Conservation (phyloP, 2,329 filamentous ascomycete species). For the Aureobasidium melanogenum region DNA sequence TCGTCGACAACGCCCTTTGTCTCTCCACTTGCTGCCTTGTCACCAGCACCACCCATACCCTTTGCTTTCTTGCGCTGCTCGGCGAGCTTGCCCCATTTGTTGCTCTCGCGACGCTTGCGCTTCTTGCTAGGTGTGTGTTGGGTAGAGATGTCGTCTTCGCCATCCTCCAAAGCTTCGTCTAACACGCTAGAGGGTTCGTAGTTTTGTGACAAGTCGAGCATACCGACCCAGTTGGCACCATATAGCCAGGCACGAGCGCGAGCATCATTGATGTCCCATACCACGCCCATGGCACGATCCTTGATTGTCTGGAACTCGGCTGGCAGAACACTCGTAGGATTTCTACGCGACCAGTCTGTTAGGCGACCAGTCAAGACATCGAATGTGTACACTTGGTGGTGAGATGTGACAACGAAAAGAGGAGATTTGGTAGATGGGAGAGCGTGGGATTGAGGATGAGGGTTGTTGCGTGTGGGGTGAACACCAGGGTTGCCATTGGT, state of each 20-base stretch:
- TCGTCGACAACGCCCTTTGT: slow-evolving; percentile 24
- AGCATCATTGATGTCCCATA: slow-evolving; percentile 60
- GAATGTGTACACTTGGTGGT: slow-evolving; percentile 66
- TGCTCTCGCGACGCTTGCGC: slow-evolving; percentile 29
- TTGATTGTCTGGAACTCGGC: slow-evolving; percentile 63
- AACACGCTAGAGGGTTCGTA: slow-evolving; percentile 32
- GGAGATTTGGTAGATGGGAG: slow-evolving; percentile 44
- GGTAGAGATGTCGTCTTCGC: slow-evolving; percentile 9
- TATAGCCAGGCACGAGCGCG: slow-evolving; percentile 76
- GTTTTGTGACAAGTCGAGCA: slow-evolving; percentile 77
- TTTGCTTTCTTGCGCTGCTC: slow-evolving; percentile 33
- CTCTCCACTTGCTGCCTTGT: slow-evolving; percentile 33
- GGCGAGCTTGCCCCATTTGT: slow-evolving; percentile 16
- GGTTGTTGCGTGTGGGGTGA: slow-evolving; percentile 42
- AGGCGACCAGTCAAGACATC: slow-evolving; percentile 68
- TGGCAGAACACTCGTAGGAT: slow-evolving; percentile 67
- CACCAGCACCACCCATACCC: slow-evolving; percentile 48
- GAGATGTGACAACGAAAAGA: slow-evolving; percentile 53
- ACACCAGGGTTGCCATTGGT: slow-evolving; percentile 40
- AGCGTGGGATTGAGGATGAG: slow-evolving; percentile 48
- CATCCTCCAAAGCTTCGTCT: not conserved
- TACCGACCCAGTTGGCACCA: slow-evolving; percentile 76
- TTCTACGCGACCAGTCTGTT: slow-evolving; percentile 77
- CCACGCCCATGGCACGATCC: slow-evolving; percentile 71
- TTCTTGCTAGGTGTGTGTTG: slow-evolving; percentile 24